These are phyloP conservation scores for Hypoxylon perforatum DNA, from an alignment of 495 filamentous ascomycete species.

Conservation along the genomic window DNA sequence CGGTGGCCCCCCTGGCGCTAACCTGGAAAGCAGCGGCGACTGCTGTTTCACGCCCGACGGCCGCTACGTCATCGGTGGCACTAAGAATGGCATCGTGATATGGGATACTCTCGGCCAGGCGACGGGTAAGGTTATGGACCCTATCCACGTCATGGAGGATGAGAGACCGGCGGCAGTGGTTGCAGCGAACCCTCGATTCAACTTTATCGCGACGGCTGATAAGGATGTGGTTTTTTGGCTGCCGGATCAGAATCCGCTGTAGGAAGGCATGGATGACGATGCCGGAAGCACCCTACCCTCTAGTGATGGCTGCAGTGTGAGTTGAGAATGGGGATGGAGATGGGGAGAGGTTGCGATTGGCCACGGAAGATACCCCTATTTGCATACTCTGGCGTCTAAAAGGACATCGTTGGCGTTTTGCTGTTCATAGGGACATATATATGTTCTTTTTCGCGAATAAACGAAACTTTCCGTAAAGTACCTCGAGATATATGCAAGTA, in stretches of 20 bases:
- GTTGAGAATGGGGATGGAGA: not conserved
- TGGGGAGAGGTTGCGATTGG: slow-evolving; percentile 18
- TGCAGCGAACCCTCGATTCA: slow-evolving; percentile 88
- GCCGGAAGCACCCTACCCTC: not conserved
- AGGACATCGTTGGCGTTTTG: slow-evolving; percentile 3
- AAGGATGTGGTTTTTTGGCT: slow-evolving; percentile 91
- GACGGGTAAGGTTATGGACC: slow-evolving; percentile 69
- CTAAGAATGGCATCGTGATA: slow-evolving; percentile 75
- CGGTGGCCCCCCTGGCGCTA: slow-evolving; percentile 42
- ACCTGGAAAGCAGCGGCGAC: slow-evolving; percentile 73
- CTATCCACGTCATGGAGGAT: slow-evolving; percentile 71
- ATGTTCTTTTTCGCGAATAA: too few relatives aligned
- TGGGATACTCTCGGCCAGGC: slow-evolving; percentile 79
- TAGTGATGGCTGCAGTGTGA: not conserved
- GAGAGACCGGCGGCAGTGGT: slow-evolving; percentile 76
- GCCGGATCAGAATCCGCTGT: slow-evolving; percentile 72
- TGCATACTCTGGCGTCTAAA: slow-evolving; percentile 42
- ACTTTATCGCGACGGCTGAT: slow-evolving; percentile 89
- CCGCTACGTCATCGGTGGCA: slow-evolving; percentile 83
- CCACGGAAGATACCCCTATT: slow-evolving; percentile 43
- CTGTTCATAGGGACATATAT: not conserved
- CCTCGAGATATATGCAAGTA: too few relatives aligned
- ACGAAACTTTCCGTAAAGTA: too few relatives aligned
- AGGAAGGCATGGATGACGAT: not conserved
- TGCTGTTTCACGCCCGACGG: slow-evolving; percentile 90